phyloP scores from a whole-genome alignment of 352 stramenopile species.

The Globisporangium lucens region DNA sequence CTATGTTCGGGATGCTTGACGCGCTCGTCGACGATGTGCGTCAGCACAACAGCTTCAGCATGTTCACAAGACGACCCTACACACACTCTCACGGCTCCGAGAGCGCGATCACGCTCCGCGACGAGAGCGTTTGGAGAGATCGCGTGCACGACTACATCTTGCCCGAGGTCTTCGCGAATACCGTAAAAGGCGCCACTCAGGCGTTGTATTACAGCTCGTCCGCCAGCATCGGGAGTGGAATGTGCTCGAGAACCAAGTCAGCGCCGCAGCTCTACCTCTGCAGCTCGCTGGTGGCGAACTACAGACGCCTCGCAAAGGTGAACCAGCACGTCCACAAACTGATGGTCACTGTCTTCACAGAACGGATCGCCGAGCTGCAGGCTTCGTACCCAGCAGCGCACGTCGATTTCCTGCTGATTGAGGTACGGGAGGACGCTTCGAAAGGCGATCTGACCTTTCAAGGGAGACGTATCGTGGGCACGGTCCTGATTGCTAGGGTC shows the following conservation, averaged over 20 bases:
- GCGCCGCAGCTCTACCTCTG: neutral
- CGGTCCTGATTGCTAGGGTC: neutral
- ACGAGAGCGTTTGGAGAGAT: neutral
- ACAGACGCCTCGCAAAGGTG: neutral
- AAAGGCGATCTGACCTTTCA: neutral
- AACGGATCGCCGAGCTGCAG: neutral
- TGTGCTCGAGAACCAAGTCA: neutral
- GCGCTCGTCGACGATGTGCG: neutral
- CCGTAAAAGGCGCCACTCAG: neutral
- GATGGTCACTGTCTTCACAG: neutral
- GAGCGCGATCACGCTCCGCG: neutral
- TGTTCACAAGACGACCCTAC: neutral
- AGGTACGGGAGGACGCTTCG: neutral
- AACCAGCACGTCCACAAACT: neutral
- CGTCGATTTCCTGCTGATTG: neutral
- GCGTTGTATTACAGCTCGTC: conserved; percentile 3
- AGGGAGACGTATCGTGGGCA: neutral
- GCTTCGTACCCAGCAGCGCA: neutral
- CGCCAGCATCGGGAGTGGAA: neutral
- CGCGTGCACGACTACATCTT: conserved; percentile 1
- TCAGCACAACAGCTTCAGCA: no score
- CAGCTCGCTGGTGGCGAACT: neutral
- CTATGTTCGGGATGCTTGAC: neutral
- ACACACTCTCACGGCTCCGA: neutral
- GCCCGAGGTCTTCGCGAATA: neutral